These are phyloP conservation scores for Emergomyces africanus DNA, from an alignment of 2,329 filamentous ascomycete species.

Conservation along the genomic window DNA sequence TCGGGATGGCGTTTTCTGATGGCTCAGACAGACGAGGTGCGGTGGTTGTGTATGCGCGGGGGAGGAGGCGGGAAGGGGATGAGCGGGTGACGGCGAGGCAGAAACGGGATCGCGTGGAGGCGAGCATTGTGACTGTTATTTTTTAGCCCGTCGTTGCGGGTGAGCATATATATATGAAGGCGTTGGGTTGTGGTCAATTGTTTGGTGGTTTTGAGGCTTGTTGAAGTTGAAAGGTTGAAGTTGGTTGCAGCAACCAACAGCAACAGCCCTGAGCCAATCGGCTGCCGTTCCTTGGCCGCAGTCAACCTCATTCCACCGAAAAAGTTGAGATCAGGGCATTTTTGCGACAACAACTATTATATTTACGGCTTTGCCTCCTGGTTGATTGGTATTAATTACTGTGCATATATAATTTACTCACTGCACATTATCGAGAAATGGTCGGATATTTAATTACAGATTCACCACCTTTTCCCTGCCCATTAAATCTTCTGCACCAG, in stretches of 20 bases:
- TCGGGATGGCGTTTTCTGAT: conserved; percentile 28
- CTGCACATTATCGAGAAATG: neutral
- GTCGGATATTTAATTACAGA: neutral
- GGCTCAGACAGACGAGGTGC: conserved; percentile 21
- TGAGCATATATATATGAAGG: conserved; percentile 11
- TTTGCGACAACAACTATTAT: too few relatives aligned
- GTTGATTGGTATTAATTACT: neutral
- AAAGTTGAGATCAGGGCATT: neutral
- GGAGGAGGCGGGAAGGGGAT: conserved; percentile 16
- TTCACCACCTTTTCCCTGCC: neutral
- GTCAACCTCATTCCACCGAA: neutral
- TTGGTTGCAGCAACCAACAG: too few relatives aligned
- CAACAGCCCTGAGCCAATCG: conserved; percentile 3
- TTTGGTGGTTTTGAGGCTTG: neutral
- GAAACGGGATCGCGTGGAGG: conserved; percentile 33
- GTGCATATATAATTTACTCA: neutral
- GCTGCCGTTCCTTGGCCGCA: neutral
- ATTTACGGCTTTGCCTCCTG: neutral
- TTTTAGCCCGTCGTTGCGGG: conserved; percentile 11
- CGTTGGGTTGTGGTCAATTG: conserved; percentile 9
- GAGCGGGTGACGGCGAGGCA: conserved; percentile 30
- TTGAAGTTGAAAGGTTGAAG: neutral
- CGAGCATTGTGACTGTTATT: conserved; percentile 30
- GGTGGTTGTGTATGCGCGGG: conserved; percentile 32
- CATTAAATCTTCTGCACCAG: neutral